Conservation (phyloP, 2,329 filamentous ascomycete species). For the Neocatenulostroma microsporum region DNA sequence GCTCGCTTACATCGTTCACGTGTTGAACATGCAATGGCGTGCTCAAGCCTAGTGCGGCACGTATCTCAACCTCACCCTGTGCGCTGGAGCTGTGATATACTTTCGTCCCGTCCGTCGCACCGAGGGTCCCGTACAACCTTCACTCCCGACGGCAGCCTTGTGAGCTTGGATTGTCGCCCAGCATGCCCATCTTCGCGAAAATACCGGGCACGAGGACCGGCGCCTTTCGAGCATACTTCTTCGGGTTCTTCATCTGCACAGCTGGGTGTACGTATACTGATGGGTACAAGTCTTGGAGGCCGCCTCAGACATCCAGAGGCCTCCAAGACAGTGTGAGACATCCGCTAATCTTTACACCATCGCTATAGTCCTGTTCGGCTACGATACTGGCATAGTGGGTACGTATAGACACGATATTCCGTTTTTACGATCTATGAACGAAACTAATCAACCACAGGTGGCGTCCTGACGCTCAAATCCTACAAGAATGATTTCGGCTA, state of each 20-base stretch:
- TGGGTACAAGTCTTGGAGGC: too few relatives aligned
- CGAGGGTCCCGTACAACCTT: background rate
- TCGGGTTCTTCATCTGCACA: conserved; percentile 11
- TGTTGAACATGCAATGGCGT: too few relatives aligned
- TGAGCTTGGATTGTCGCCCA: background rate
- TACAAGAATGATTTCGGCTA: conserved; percentile 24
- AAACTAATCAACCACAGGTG: conserved; percentile 7
- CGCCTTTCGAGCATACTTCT: conserved; percentile 8
- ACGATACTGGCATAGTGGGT: conserved; percentile 38
- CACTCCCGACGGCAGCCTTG: background rate
- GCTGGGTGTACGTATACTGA: too few relatives aligned
- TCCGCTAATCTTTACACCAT: too few relatives aligned
- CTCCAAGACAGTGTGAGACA: too few relatives aligned
- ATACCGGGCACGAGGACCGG: conserved; percentile 8
- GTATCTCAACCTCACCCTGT: too few relatives aligned
- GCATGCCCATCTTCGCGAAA: conserved; percentile 2
- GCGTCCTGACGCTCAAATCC: conserved; percentile 20
- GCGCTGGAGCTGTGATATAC: background rate
- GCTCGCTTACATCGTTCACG: too few relatives aligned
- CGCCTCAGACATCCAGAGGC: too few relatives aligned
- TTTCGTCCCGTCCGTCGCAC: background rate
- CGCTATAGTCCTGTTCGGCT: conserved; percentile 32
- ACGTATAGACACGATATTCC: conserved; percentile 14
- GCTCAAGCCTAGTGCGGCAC: conserved; percentile 1
- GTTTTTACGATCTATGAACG: too few relatives aligned